Evolutionary conservation across 192 early-diverging fungal genomes (phyloP), one percentile per base, ranked within the genome.

Genomic region (Backusella morwellensis): DNA sequence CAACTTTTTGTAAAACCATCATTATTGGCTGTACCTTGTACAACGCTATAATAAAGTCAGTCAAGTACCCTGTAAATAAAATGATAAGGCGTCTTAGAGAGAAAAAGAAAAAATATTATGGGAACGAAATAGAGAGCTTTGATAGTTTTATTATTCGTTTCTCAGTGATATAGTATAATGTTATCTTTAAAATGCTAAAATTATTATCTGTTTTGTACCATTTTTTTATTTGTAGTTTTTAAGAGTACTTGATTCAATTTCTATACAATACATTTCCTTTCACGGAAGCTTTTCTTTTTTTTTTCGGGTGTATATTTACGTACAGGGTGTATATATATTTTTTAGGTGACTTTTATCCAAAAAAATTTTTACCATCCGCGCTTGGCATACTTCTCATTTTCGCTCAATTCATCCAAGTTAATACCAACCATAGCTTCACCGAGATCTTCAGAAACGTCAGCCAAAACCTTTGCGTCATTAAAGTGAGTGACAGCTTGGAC

Each of bases 401-500:
- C 80, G 14, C 90, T 81, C 21, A 95, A 77, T 17, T 85, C 88
- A 54, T 88, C 90, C 77, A 91, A 90, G 87, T 97, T 97, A 84
- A 98, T 97, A 77, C 95, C 95, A 73, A 99, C 98, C 96, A 97
- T 98, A 40, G 97, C 92, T 86, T 97, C 96, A 74, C 98, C 97
- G 19, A 98, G 89, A 77, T 97, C 87, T 85, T 95, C 95, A 12
- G 95, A 96, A 41, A 98, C 91, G 32, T 91, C 87, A 47, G 96
- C 96, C 34, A 99, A 86, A 36, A 97, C 90, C 81, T 91, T 90
- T 73, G 96, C 81, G 85, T 99, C 93, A 47, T 93, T 93, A 87
- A 86, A 99, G 89, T 99, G 93, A 32, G 97, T 97, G 26, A 98
- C 98, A 75, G 98, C 97, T 83, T 97, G 91, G 79, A 98, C 81